These are phyloP conservation scores for Marasmius oreades DNA, from an alignment of 1,284 basidiomycete species.

Conservation along the genomic window DNA sequence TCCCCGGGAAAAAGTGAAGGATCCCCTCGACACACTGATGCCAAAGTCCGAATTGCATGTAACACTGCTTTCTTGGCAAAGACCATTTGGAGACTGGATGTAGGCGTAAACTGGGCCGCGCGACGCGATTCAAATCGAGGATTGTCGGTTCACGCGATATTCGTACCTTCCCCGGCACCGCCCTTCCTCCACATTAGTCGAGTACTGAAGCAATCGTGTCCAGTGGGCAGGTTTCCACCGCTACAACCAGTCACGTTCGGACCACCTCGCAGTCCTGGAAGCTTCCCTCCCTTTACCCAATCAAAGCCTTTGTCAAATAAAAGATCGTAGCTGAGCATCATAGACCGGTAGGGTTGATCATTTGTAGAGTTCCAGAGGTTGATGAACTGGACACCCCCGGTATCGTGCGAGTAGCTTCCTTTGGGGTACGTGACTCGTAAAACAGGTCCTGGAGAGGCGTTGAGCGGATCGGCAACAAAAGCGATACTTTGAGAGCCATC, in stretches of 20 bases:
- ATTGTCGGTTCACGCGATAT: constrained; percentile 9
- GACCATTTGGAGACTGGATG: constrained; percentile 48
- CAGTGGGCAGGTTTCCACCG: constrained; percentile 58
- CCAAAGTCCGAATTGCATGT: constrained; percentile 70
- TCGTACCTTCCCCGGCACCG: constrained; percentile 63
- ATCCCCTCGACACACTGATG: constrained; percentile 66
- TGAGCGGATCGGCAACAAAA: constrained; percentile 68
- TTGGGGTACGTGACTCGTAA: constrained; percentile 62
- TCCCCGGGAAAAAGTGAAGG: constrained; percentile 60
- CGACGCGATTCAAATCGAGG: background rate
- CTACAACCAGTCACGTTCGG: constrained; percentile 55
- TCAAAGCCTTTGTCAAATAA: constrained; percentile 64
- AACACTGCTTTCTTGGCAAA: constrained; percentile 55
- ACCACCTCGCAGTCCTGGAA: constrained; percentile 70
- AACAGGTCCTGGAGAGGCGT: constrained; percentile 50
- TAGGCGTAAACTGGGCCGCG: constrained; percentile 55
- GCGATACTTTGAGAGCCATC: constrained; percentile 50
- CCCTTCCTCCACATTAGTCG: constrained; percentile 69
- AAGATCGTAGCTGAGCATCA: constrained; percentile 69
- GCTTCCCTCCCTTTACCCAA: constrained; percentile 72
- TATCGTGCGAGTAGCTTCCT: constrained; percentile 55
- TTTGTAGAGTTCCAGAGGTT: constrained; percentile 60
- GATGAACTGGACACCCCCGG: constrained; percentile 64
- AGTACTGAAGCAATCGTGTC: constrained; percentile 63
- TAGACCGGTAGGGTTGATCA: constrained; percentile 51